Evolutionary conservation across 352 stramenopile species (phyloP), one percentile per base, ranked within the genome.

Genomic region (Plasmopara viticola): DNA sequence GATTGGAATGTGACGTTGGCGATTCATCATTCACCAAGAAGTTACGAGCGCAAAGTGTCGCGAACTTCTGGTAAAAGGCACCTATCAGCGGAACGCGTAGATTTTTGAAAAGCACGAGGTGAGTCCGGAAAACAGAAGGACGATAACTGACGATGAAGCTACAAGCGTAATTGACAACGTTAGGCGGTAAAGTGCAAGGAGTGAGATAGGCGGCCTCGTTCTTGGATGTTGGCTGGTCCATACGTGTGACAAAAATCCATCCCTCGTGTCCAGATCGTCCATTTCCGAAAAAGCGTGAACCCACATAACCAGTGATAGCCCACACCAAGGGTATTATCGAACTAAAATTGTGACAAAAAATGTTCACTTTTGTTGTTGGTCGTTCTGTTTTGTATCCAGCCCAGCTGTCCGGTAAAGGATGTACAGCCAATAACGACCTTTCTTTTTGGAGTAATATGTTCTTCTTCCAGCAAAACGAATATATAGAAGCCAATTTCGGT

Each of bases 1-100:
- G 58, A 80, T 66, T 15, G 37, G 42, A 17, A 43, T 39, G n/a
- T 18, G 65, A 30, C 58, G 64, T 43, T 81, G 56, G 53, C 60
- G 66, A 14, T 59, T 55, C 65, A 73, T 78, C 10, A 48, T 56
- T 43, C 39, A 49, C 46, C 37, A 25, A 54, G 43, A 17, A n/a
- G 43, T 31, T 25, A 55, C 51, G 47, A 53, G 56, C 54, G 40
- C 17, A 45, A 63, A 66, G 49, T 64, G 49, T 10, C 17, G 35
- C 34, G 25, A 39, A 9, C 35, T 15, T 14, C 25, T 29, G 33
- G 29, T 40, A 28, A 15, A 46, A 46, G 14, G 41, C 29, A 20
- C 38, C 18, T 42, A 31, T 17, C 14, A 25, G 28, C 28, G 28
- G 18, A 40, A 28, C 17, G 14, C 41, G 46, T 39, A 39, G 20